Evolutionary conservation across 1,139 yeast species (phyloP), one percentile per base, ranked within the genome.

Genomic region (Lodderomyces jiufengensis): DNA sequence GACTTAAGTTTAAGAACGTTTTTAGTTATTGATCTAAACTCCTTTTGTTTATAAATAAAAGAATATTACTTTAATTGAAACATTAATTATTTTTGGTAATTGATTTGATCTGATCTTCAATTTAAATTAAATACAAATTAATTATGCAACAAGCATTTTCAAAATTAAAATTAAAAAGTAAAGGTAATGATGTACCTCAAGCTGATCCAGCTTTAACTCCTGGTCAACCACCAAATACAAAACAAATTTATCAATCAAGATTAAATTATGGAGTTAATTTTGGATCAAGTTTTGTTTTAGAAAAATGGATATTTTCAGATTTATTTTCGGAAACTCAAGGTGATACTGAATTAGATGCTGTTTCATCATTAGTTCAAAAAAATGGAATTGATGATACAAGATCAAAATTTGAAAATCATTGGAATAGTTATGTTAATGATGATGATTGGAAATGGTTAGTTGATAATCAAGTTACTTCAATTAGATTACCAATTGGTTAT

Each of bases 401-500:
- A 38, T 44, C 61, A 25, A 66, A 62, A 46, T 71, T 84, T 49
- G 88, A 83, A 45, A 46, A 62, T 3, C 95, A 85, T 56, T 92
- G 95, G 87, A 60, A 55, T 10, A 53, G 52, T n/a, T 90, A 78
- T 55, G 66, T 83, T 48, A 56, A 58, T 24, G 86, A 79, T 37
- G 70, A 70, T 9, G 97, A 92, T 52, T 88, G 96, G 95, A 54
- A 70, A 14, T 87, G 88, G 85, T 59, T 92, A 29, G 58, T 64
- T 32, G 64, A 68, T 14, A 77, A 74, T 33, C 82, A 83, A 6
- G 86, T 86, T 13, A 87, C 85, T 12, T 73, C 88, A 0, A 73
- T 92, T 7, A 70, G 98, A 47, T 70, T 90, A 7, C 97, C 98
- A 4, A 61, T 92, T 46, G 97, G 97, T 0, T 92, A 84, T 58